phyloP scores from a whole-genome alignment of 352 stramenopile genomes.

The Phytopythium kandeliae region DNA sequence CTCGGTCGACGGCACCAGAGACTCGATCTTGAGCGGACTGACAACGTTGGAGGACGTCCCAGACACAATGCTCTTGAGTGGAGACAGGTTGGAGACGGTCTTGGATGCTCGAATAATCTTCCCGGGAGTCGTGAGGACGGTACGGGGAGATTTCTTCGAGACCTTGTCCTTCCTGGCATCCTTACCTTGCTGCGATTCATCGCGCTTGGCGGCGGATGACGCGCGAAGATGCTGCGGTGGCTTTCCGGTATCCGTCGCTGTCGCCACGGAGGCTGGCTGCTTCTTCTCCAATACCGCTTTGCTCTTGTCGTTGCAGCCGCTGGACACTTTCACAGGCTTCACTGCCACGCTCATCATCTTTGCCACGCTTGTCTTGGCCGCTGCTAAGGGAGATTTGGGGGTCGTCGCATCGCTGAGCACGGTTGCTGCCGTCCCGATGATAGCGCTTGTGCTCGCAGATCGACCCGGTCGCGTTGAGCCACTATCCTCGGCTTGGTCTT shows the following conservation, averaged over 20 bases:
- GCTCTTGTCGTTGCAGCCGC: conserved; percentile 1
- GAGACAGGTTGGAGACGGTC: conserved; percentile 10
- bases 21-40: conserved; percentile 28
- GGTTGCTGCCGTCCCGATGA: background rate
- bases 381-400: background rate
- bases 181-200: conserved; percentile 8
- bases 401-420: background rate
- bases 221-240: conserved; percentile 4
- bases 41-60: conserved; percentile 9
- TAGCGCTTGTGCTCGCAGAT: conserved; percentile 9
- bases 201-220: conserved; percentile 9
- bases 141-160: conserved; percentile 20
- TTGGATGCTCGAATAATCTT: conserved; percentile 35
- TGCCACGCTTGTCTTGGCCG: conserved; percentile 3
- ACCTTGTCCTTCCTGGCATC: conserved; percentile 14
- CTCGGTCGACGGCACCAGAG: conserved; percentile 16
- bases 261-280: background rate
- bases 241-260: conserved; percentile 3
- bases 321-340: background rate
- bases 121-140: conserved; percentile 28
- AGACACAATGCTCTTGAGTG: conserved; percentile 20
- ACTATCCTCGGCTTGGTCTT: conserved; percentile 17
- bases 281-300: conserved; percentile 13
- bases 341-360: conserved; percentile 5
- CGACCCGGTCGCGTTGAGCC: background rate